A percentile compares a stretch with the other conserved stretches of the same genome.
Evolutionary conservation across 2,329 filamentous ascomycete genomes (phyloP).

Genomic region (Fusarium brevicatenulatum): DNA sequence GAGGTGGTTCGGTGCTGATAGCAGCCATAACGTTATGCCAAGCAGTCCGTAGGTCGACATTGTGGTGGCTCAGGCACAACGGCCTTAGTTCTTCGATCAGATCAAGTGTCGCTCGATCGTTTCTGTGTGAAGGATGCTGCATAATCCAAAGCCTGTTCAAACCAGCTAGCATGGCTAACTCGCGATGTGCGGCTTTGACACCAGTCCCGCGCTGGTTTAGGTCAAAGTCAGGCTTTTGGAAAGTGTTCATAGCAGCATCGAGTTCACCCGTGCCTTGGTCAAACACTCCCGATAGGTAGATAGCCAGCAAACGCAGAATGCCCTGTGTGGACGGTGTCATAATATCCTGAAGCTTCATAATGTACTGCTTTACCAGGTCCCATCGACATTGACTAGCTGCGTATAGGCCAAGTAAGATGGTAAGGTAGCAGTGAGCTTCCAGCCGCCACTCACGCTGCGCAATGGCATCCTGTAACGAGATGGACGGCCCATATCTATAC

Average conservation of each 20-base stretch:
- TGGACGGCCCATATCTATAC: conserved; percentile 53
- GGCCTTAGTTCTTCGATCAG: conserved; percentile 74
- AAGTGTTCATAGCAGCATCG: conserved; percentile 72
- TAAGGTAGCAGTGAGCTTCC: conserved; percentile 73
- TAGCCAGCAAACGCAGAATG: conserved; percentile 60
- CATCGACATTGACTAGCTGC: conserved; percentile 77
- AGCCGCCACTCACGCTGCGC: conserved; percentile 71
- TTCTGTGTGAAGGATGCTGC: conserved; percentile 67
- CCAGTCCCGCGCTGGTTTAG: conserved; percentile 51
- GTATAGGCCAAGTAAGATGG: conserved; percentile 76
- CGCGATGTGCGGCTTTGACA: conserved; percentile 64
- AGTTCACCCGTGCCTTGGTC: conserved; percentile 81
- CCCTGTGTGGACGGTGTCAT: conserved; percentile 54
- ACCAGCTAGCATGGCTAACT: conserved; percentile 72
- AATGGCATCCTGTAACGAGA: conserved; percentile 68
- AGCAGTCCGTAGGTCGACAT: conserved; percentile 79
- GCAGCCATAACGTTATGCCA: conserved; percentile 81
- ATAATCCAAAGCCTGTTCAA: conserved; percentile 80
- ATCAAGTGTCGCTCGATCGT: conserved; percentile 67
- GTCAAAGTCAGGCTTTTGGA: conserved; percentile 68
- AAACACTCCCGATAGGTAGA: conserved; percentile 80
- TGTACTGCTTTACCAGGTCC: conserved; percentile 67
- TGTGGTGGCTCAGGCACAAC: conserved; percentile 75
- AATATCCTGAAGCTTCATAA: conserved; percentile 63
- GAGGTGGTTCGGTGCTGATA: conserved; percentile 68